Evolutionary conservation across 1,284 basidiomycete genomes (phyloP), one percentile per base, ranked within the genome.

Genomic region (Quambalaria eucalypti): DNA sequence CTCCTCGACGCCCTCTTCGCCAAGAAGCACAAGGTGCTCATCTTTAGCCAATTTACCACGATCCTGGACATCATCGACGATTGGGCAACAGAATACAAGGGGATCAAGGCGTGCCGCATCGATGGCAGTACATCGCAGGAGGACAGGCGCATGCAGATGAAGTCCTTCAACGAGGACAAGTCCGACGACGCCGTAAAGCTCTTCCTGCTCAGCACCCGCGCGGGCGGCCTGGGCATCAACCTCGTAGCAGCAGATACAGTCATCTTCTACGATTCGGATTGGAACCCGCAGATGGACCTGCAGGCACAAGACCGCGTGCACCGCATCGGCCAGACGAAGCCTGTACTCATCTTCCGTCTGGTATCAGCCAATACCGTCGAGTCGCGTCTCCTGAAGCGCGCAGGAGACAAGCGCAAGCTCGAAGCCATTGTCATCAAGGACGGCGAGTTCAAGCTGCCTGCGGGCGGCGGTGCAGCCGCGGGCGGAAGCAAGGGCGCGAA

Each of bases 231-330:
- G 25, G 74, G 68, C 10, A 87, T 97, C 72, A 96, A 93, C 70
- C 81, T 98, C 49, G 86, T 87, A 2, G 88, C 88, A 1, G 93
- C 93, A 0, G 93, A 98, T 51, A 73, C 71, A 10, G 78, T 78
- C 47, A 68, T 75, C 51, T 72, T 78, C 50, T 96, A 91, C 69
- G 91, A 95, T 69, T 87, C 90, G 69, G 91, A 95, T 73, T 93
- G 91, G 90, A 96, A 91, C 70, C 92, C 92, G 0, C 69, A 71
- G 48, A 90, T 92, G 85, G 93, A 98, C 65, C 80, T 90, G 4
- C 92, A 98, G 76, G 93, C 93, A 0, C 90, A 93, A 76, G 93
- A 95, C 71, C 83, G 92, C 30, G 92, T 90, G 0, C 92, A 97
- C 76, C 85, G 92, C 6, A 97, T 97, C 56, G 92, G 92, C 1